Evolutionary conservation across 192 early-diverging fungal species (phyloP).

Genomic region (Radiomyces spectabilis): DNA sequence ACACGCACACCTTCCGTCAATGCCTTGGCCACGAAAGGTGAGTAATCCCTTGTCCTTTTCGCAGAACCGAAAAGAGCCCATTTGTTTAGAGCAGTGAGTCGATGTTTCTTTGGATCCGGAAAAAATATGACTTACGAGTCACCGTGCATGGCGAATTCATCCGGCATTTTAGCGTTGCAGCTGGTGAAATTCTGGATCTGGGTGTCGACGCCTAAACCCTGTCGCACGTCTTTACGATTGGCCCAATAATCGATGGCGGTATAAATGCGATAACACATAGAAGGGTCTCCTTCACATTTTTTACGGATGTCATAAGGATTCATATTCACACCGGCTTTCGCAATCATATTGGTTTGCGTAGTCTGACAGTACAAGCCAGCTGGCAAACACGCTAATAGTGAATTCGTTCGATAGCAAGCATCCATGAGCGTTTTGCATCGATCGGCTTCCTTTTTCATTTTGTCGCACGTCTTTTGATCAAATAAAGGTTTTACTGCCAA

Average conservation of each 20-base stretch:
- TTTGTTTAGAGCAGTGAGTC: too few species aligned
- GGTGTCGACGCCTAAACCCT: conserved; percentile 68
- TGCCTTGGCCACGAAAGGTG: conserved; percentile 24
- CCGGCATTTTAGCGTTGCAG: conserved; percentile 53
- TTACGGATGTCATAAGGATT: conserved; percentile 94
- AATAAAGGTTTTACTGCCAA: conserved; percentile 52
- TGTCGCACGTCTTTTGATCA: conserved; percentile 58
- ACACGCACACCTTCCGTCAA: conserved; percentile 77
- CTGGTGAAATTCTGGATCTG: conserved; percentile 53
- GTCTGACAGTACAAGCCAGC: conserved; percentile 76
- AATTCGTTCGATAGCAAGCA: conserved; percentile 80
- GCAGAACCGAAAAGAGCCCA: too few species aligned
- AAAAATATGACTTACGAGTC: too few species aligned
- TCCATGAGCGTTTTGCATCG: conserved; percentile 69
- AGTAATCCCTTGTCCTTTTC: conserved; percentile 14
- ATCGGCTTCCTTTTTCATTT: conserved; percentile 65
- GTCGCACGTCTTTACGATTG: conserved; percentile 68
- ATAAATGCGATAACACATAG: conserved; percentile 85
- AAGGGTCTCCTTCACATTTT: conserved; percentile 70
- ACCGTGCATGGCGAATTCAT: conserved; percentile 9
- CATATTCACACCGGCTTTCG: too few species aligned
- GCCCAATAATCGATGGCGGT: conserved; percentile 72
- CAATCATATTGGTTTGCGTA: conserved; percentile 38
- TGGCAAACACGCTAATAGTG: conserved; percentile 76
- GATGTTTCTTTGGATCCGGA: too few species aligned